Base-by-base conservation (phyloP, 2,329 filamentous ascomycete genomes). In the Hypoxylon sp. region DNA sequence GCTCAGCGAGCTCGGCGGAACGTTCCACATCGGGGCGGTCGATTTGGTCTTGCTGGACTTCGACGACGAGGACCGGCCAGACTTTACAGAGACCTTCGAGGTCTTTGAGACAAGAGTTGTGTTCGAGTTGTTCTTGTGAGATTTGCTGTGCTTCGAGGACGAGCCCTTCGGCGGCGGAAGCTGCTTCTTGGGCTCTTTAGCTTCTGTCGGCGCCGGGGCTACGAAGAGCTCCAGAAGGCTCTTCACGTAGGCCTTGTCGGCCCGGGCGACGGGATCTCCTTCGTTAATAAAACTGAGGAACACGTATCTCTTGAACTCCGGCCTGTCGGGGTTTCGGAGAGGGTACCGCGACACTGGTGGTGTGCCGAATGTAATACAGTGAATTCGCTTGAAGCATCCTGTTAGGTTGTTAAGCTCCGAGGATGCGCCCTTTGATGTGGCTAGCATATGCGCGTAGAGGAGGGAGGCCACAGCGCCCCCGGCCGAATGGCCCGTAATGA, bases 401-500 rank as follows among this genome's bases (percentile, higher is more conserved):
- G 90, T 88, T 4, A 96, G 83, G 30, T 81, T 76, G 63, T 85
- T 91, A 44, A 97, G 85, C 72, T 94, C 90, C 6, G 89, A 92
- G 43, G 81, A 76, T 2, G 89, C 81, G 1, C 76, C 76, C 11
- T 75, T 77, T 1, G 82, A 84, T 2, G 79, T 82, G 2, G 87
- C 81, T 39, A 94, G 84, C 89, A 97, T 94, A 76, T 97, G 93
- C 34, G 86, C 85, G 77, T 93, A 97, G 0, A 97, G 81, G 10
- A 97, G 81, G 2, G 89, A 85, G 0, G 93, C 93, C 0, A 97
- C 89, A 0, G 93, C 93, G 2, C 93, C 93, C 15, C 93, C 93
- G 0, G 93, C 93, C 1, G 90, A 93, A 73, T 97, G 93, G 0
- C 93, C 93, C 0, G 93, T 96, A 63, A 97, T 91, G 17, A 97